These are phyloP conservation scores for Aspergillus indologenus DNA, from an alignment of 495 filamentous ascomycete species.

Conservation along the genomic window DNA sequence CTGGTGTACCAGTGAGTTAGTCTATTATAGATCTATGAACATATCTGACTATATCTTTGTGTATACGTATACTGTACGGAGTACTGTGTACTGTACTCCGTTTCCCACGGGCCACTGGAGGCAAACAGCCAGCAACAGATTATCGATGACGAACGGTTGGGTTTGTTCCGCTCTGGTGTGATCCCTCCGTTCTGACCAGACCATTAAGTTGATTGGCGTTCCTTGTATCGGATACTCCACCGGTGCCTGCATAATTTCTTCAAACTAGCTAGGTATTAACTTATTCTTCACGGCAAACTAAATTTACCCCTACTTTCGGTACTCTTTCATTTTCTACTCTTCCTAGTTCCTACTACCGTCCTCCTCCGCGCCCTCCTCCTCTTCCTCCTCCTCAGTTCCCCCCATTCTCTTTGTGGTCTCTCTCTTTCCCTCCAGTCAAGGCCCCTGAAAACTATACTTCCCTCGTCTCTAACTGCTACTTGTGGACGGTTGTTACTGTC, in stretches of 20 bases:
- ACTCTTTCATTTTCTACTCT: no score
- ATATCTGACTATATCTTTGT: no score
- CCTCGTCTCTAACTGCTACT: no score
- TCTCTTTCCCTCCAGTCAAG: conserved; percentile 3
- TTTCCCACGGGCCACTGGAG: neutral
- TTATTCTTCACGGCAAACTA: conserved; percentile 6
- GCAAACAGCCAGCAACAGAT: neutral
- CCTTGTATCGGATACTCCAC: neutral
- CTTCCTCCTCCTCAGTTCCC: neutral
- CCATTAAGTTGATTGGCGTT: neutral
- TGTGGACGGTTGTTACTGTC: no score
- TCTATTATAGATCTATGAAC: no score
- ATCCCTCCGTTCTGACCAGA: conserved; percentile 21
- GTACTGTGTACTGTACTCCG: no score
- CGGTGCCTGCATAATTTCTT: neutral
- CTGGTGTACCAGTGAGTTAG: no score
- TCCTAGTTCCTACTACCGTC: no score
- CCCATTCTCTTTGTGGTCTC: neutral
- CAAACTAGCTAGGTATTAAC: neutral
- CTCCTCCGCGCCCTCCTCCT: neutral
- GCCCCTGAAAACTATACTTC: no score
- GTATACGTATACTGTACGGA: no score
- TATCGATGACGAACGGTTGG: conserved; percentile 24
- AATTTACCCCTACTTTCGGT: neutral
- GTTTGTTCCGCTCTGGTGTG: conserved; percentile 43